A percentile compares a stretch with the other conserved stretches of the same genome.
Evolutionary conservation across 2,329 filamentous ascomycete genomes (phyloP).

Genomic region (Pseudocercospora pini-densiflorae): DNA sequence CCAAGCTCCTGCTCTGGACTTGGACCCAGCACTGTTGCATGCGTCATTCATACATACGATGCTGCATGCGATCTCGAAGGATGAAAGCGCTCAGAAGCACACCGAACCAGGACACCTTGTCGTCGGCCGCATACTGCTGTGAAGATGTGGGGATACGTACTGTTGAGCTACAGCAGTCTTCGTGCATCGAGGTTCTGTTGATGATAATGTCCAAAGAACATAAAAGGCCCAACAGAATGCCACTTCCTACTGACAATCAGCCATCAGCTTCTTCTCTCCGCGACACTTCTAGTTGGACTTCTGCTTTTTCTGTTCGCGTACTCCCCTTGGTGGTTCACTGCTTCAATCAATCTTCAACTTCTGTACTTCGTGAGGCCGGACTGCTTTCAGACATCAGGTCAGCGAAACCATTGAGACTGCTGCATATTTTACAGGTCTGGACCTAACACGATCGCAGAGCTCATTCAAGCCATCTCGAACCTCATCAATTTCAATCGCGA

Average conservation of each 20-base stretch:
- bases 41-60: neutral
- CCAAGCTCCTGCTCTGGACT: neutral
- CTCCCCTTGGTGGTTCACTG: slow-evolving; percentile 18
- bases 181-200: slow-evolving; percentile 10
- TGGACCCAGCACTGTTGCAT: slow-evolving; percentile 2
- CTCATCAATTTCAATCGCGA: neutral
- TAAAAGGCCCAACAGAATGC: slow-evolving; percentile 9
- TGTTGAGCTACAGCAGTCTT: slow-evolving; percentile 25
- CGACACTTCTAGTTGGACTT: slow-evolving; percentile 12
- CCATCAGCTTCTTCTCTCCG: slow-evolving; percentile 5
- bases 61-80: slow-evolving; percentile 7
- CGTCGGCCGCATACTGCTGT: slow-evolving; percentile 8
- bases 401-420: neutral
- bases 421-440: neutral
- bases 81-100: neutral
- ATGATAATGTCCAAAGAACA: neutral
- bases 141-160: slow-evolving; percentile 17
- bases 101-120: neutral
- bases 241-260: neutral
- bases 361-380: neutral
- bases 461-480: neutral
- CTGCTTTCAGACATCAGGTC: slow-evolving; percentile 1
- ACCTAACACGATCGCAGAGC: neutral
- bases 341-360: slow-evolving; percentile 1
- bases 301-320: slow-evolving; percentile 18